Evolutionary conservation across 179 eudicot genomes (phyloP).

Genomic region (Silene noctiflora): DNA sequence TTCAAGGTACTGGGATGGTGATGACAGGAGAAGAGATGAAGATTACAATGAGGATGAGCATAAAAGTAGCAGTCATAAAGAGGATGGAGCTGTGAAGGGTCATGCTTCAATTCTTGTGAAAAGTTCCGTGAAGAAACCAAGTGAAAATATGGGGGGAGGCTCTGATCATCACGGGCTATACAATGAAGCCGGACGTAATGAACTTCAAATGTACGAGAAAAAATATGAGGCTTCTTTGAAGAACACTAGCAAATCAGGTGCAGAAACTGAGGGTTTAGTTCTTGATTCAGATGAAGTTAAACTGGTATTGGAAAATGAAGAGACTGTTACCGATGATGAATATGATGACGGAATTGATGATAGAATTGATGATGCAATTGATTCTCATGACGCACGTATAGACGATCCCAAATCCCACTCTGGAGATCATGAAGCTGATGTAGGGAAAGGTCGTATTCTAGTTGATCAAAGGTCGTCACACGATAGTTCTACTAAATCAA

Average conservation of each 20-base stretch:
- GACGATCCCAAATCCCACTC: constrained; percentile 25
- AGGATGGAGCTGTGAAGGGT: constrained; percentile 40
- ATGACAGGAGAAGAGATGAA: constrained; percentile 95
- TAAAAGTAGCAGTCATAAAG: constrained; percentile 32
- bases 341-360: constrained; percentile 65
- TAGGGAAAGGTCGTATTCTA: constrained; percentile 26
- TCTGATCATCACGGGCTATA: constrained; percentile 52
- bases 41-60: constrained; percentile 74
- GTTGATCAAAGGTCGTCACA: constrained; percentile 42
- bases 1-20: constrained; percentile 94
- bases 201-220: constrained; percentile 73
- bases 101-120: constrained; percentile 23
- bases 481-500: constrained; percentile 34
- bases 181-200: constrained; percentile 94
- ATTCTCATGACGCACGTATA: constrained; percentile 50
- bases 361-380: constrained; percentile 30
- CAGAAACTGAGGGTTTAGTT: constrained; percentile 26
- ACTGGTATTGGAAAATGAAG: constrained; percentile 34
- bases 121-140: constrained; percentile 33
- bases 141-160: constrained; percentile 21
- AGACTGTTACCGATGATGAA: constrained; percentile 67
- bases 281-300: constrained; percentile 36
- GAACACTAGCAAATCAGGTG: constrained; percentile 39
- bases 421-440: constrained; percentile 33
- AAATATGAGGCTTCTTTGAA: constrained; percentile 87